A percentile compares a stretch with the other conserved stretches of the same genome.
Conservation (phyloP, 2,329 filamentous ascomycete species). For the Aphanoascus verrucosus region DNA sequence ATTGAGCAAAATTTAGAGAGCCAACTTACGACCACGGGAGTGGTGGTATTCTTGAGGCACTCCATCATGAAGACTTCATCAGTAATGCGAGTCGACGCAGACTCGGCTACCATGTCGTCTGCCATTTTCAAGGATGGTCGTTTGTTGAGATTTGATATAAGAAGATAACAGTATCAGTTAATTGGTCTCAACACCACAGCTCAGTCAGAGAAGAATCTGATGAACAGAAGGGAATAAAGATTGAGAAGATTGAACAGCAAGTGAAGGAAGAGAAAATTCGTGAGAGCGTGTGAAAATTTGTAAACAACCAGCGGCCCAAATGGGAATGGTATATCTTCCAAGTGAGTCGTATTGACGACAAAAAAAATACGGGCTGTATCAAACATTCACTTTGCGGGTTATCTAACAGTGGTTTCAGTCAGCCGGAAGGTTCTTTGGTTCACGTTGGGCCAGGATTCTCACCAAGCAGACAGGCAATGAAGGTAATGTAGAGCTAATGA, state of each 20-base stretch:
- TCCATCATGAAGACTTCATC: conserved; percentile 22
- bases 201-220: neutral
- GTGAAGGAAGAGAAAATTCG: neutral
- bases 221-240: neutral
- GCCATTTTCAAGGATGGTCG: conserved; percentile 10
- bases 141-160: neutral
- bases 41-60: conserved; percentile 20
- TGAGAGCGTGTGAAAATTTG: neutral
- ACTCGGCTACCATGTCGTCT: conserved; percentile 2
- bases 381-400: neutral
- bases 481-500: no score
- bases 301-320: neutral
- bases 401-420: neutral
- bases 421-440: neutral
- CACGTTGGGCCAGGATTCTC: neutral
- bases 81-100: neutral
- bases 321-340: neutral
- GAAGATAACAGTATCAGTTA: neutral
- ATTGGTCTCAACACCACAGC: no score
- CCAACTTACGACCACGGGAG: conserved; percentile 15
- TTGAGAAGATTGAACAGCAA: neutral
- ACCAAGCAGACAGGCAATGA: neutral
- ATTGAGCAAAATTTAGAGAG: neutral
- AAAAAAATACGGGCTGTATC: neutral
- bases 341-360: neutral